These are phyloP conservation scores for Tetrahymena borealis DNA, from an alignment of 73 alveolate species.

Conservation along the genomic window DNA sequence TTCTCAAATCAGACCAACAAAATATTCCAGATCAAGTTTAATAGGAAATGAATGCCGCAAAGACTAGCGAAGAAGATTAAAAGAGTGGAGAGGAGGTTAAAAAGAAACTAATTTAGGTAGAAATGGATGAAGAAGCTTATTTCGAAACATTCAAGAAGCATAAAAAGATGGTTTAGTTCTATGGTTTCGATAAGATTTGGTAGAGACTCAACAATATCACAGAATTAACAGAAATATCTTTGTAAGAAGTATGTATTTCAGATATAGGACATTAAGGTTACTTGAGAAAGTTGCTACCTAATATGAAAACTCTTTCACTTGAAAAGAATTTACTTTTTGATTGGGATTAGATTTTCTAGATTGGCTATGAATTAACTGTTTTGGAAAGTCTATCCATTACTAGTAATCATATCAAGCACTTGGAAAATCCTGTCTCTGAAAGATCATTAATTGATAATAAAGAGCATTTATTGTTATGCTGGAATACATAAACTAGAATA, in stretches of 20 bases:
- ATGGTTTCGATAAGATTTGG: conserved; percentile 32
- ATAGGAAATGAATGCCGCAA: neutral
- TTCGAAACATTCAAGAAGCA: conserved; percentile 37
- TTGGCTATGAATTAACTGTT: conserved; percentile 45
- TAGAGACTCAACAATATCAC: conserved; percentile 14
- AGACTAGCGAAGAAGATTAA: neutral
- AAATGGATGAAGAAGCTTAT: conserved; percentile 32
- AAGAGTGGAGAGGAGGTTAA: neutral
- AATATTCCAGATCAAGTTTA: neutral
- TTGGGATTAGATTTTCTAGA: conserved; percentile 65
- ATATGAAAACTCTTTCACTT: conserved; percentile 47
- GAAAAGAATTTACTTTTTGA: conserved; percentile 59
- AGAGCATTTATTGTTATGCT: conserved; percentile 6
- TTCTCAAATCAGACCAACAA: neutral
- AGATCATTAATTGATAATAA: neutral
- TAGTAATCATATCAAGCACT: conserved; percentile 50
- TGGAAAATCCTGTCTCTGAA: conserved; percentile 21
- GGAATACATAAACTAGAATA: conserved; percentile 39
- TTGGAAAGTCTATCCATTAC: conserved; percentile 51
- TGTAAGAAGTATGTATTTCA: conserved; percentile 29
- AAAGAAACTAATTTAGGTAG: conserved; percentile 23
- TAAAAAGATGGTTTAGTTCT: conserved; percentile 33
- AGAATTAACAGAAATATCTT: conserved; percentile 11
- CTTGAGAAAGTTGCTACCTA: conserved; percentile 43
- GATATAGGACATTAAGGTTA: conserved; percentile 52